phyloP scores from a whole-genome alignment of 768 basidiomycete species.

The Paxillus rubicundulus region DNA sequence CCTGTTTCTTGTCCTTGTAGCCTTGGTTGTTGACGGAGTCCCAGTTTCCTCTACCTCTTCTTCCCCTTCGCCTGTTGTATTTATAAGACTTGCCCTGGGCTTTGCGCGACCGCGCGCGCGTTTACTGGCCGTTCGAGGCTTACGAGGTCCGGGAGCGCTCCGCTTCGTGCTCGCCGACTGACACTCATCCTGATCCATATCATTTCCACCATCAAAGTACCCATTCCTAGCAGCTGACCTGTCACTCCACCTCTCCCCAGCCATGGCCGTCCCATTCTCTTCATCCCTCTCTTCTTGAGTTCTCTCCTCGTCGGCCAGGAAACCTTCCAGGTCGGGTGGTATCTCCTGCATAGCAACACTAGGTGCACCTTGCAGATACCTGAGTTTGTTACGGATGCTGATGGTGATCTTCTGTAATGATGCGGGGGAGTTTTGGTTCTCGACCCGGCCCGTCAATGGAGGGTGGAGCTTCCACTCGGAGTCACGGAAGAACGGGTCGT shows the following conservation, averaged over 20 bases:
- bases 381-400: slow-evolving; percentile 79
- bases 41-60: slow-evolving; percentile 37
- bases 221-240: slow-evolving; percentile 59
- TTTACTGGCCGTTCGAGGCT: slow-evolving; percentile 23
- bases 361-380: slow-evolving; percentile 94
- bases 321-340: slow-evolving; percentile 82
- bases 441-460: slow-evolving; percentile 84
- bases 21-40: slow-evolving; percentile 22
- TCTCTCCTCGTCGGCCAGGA: slow-evolving; percentile 70
- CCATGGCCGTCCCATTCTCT: slow-evolving; percentile 54
- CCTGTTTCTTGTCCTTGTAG: slow-evolving; percentile 33
- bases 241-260: slow-evolving; percentile 53
- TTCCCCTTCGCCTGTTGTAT: slow-evolving; percentile 34
- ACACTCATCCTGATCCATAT: slow-evolving; percentile 50
- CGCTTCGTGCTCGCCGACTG: slow-evolving; percentile 26
- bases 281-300: slow-evolving; percentile 69
- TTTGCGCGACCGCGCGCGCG: slow-evolving; percentile 32
- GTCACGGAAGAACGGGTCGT: slow-evolving; percentile 91
- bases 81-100: slow-evolving; percentile 31
- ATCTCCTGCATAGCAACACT: slow-evolving; percentile 96
- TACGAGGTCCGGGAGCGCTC: slow-evolving; percentile 12
- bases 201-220: slow-evolving; percentile 70
- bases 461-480: slow-evolving; percentile 93
- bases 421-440: slow-evolving; percentile 85
- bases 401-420: slow-evolving; percentile 86